Evolutionary conservation across 768 basidiomycete species (phyloP).

Genomic region (Naematelia aurantialba): DNA sequence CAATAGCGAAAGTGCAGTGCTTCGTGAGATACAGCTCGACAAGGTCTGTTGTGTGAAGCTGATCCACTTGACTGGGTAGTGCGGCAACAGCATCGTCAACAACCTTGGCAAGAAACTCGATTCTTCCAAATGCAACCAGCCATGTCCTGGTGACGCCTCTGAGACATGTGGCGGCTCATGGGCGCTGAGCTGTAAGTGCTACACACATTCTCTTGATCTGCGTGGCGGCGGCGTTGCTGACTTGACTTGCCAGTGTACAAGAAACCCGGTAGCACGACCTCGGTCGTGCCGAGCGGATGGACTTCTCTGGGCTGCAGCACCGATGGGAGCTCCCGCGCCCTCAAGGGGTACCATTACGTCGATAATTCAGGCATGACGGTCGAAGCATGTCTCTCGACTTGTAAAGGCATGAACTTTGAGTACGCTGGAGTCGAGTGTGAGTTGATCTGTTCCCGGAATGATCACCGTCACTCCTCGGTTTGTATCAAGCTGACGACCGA

Average conservation of each 20-base stretch:
- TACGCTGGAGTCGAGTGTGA: conserved; percentile 12
- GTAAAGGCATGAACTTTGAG: conserved; percentile 1
- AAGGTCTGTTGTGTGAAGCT: background rate
- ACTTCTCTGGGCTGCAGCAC: conserved; percentile 3
- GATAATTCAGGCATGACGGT: conserved; percentile 6
- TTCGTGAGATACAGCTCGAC: conserved; percentile 18
- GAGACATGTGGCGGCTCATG: conserved; percentile 12
- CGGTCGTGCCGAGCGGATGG: conserved; percentile 1
- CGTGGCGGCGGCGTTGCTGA: background rate
- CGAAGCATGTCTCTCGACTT: conserved; percentile 6
- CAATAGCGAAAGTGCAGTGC: conserved; percentile 22
- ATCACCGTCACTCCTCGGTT: too few relatives aligned
- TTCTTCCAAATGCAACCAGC: conserved; percentile 6
- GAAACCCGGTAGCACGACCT: background rate
- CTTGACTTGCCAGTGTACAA: background rate
- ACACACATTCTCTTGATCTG: background rate
- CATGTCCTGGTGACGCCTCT: background rate
- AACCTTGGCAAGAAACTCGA: background rate
- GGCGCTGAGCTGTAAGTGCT: conserved; percentile 3
- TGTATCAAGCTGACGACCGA: too few relatives aligned
- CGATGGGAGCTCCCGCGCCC: conserved; percentile 3
- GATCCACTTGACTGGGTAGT: background rate
- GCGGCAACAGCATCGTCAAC: conserved; percentile 9
- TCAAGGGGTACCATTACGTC: background rate
- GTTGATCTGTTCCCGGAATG: too few relatives aligned